phyloP scores from a whole-genome alignment of 2,329 filamentous ascomycete species.

The Periconia macrospinosa region DNA sequence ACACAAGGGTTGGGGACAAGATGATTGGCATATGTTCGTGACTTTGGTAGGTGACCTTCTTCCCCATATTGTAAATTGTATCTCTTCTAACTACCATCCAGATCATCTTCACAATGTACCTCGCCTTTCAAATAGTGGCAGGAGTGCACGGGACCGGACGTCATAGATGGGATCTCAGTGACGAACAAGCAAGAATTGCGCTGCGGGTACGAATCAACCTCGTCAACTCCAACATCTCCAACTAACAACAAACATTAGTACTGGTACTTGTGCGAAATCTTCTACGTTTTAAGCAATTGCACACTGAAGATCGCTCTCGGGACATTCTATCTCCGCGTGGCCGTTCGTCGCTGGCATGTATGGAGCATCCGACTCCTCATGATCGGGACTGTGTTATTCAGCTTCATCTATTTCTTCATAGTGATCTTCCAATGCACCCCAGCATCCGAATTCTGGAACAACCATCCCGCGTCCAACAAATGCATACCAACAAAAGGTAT shows the following conservation, averaged over 20 bases:
- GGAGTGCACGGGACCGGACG: constrained; percentile 44
- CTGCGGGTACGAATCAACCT: constrained; percentile 22
- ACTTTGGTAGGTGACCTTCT: constrained; percentile 28
- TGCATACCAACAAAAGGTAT: constrained; percentile 56
- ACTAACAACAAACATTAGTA: constrained; percentile 33
- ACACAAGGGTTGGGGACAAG: constrained; percentile 43
- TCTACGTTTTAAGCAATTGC: constrained; percentile 54
- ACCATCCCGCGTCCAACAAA: constrained; percentile 40
- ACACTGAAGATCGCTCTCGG: constrained; percentile 56
- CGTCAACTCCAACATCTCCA: not conserved
- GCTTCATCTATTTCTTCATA: constrained; percentile 54
- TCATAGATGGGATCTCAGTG: constrained; percentile 38
- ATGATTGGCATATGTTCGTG: constrained; percentile 47
- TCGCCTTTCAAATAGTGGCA: constrained; percentile 44
- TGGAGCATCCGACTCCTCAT: constrained; percentile 53
- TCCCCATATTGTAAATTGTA: too few relatives aligned
- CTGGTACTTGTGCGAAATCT: constrained; percentile 61
- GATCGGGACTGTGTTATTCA: constrained; percentile 48
- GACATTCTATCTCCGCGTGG: constrained; percentile 58
- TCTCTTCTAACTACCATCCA: constrained; percentile 2
- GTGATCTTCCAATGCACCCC: constrained; percentile 58
- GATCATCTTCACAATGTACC: constrained; percentile 45
- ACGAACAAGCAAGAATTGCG: constrained; percentile 30
- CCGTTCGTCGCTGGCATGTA: constrained; percentile 49
- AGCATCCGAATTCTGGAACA: constrained; percentile 55